phyloP scores from a whole-genome alignment of 2,329 filamentous ascomycete species.

The Xylariales sp. region DNA sequence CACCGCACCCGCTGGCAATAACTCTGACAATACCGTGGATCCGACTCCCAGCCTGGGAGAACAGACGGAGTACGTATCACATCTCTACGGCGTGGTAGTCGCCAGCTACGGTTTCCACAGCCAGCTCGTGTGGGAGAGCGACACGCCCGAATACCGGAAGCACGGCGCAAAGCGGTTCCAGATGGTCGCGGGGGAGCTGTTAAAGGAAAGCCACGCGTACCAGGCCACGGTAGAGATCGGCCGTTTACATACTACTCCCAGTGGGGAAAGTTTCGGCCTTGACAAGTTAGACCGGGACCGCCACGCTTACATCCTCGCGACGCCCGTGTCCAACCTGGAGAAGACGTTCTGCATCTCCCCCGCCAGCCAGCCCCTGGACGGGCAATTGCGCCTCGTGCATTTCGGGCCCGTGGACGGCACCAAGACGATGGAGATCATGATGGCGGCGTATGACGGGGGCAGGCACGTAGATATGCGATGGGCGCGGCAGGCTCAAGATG shows the following conservation, averaged over 20 bases:
- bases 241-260: slow-evolving; percentile 33
- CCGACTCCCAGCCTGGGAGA: slow-evolving; percentile 41
- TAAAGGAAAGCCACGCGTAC: slow-evolving; percentile 67
- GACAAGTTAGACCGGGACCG: slow-evolving; percentile 53
- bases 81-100: slow-evolving; percentile 81
- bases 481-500: slow-evolving; percentile 51
- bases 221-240: slow-evolving; percentile 55
- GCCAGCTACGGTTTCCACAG: slow-evolving; percentile 92
- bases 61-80: slow-evolving; percentile 51
- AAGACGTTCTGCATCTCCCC: slow-evolving; percentile 86
- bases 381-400: slow-evolving; percentile 76
- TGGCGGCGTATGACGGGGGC: slow-evolving; percentile 67
- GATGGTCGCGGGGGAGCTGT: slow-evolving; percentile 82
- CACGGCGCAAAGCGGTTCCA: slow-evolving; percentile 83
- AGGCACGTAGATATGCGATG: slow-evolving; percentile 65
- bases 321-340: slow-evolving; percentile 84
- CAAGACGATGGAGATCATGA: slow-evolving; percentile 82
- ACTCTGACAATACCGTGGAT: not conserved
- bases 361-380: slow-evolving; percentile 74
- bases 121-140: slow-evolving; percentile 88
- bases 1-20: slow-evolving; percentile 19
- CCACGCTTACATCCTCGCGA: slow-evolving; percentile 82
- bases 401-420: slow-evolving; percentile 76
- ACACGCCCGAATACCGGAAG: slow-evolving; percentile 82
- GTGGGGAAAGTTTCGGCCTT: slow-evolving; percentile 23